Evolutionary conservation across 2,329 filamentous ascomycete genomes (phyloP).

Genomic region (Sclerotinia subarctica): DNA sequence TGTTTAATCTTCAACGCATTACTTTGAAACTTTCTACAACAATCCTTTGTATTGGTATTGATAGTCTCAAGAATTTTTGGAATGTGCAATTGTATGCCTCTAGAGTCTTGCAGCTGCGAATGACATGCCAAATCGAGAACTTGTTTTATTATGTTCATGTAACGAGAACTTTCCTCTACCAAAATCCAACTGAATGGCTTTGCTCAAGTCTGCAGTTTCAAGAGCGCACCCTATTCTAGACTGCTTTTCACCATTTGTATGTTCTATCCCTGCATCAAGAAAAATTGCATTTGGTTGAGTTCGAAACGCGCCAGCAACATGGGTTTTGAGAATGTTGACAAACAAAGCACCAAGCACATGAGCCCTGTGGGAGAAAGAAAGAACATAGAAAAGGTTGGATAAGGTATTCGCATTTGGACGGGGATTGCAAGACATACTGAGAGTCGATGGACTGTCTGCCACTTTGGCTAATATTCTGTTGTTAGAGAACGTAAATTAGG

Average conservation of each 20-base stretch:
- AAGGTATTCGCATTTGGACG: background rate
- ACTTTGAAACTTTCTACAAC: background rate
- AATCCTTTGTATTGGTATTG: background rate
- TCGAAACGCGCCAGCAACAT: background rate
- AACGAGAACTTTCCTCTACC: background rate
- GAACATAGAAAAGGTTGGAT: background rate
- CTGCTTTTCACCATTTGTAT: background rate
- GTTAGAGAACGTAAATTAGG: background rate
- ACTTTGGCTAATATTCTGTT: background rate
- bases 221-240: too few relatives aligned
- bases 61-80: background rate
- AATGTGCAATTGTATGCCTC: background rate
- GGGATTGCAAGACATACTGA: background rate
- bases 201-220: background rate
- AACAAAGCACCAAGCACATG: background rate
- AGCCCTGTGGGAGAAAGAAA: background rate
- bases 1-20: background rate
- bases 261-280: background rate
- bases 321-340: background rate
- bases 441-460: background rate
- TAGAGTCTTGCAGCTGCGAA: background rate
- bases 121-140: background rate
- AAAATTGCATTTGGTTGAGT: background rate
- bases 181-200: too few relatives aligned
- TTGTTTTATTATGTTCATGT: background rate